phyloP scores from a whole-genome alignment of 352 stramenopile species.

The Phytophthora ohioensis region DNA sequence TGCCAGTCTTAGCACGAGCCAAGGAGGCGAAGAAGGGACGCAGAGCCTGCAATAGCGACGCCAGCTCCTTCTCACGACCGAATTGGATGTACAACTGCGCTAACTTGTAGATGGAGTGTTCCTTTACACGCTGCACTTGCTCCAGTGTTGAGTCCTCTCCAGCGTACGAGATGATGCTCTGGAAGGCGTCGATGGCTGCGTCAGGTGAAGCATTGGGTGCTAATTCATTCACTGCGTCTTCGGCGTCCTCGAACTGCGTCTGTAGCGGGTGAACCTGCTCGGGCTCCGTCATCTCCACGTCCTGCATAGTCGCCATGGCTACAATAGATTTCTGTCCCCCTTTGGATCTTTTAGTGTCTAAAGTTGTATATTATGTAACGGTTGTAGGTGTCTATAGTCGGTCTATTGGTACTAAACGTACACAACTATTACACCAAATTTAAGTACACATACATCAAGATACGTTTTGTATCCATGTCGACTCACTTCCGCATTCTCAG shows the following conservation, averaged over 20 bases:
- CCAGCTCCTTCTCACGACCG: slow-evolving; percentile 87
- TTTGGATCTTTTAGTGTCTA: slow-evolving; percentile 20
- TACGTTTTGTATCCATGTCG: neutral
- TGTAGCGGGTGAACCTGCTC: slow-evolving; percentile 79
- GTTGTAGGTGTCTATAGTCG: too few species aligned
- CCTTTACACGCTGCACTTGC: slow-evolving; percentile 93
- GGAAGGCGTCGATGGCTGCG: slow-evolving; percentile 64
- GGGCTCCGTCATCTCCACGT: slow-evolving; percentile 81
- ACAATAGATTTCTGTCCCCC: slow-evolving; percentile 14
- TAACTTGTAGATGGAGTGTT: slow-evolving; percentile 96
- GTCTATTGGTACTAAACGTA: neutral
- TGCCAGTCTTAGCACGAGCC: slow-evolving; percentile 98
- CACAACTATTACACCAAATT: neutral
- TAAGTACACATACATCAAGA: neutral
- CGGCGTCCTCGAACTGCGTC: slow-evolving; percentile 76
- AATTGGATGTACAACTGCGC: slow-evolving; percentile 92
- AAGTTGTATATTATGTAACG: too few species aligned
- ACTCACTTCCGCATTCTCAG: neutral
- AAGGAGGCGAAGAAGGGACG: slow-evolving; percentile 95
- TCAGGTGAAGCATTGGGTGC: slow-evolving; percentile 48
- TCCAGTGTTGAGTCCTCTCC: slow-evolving; percentile 69
- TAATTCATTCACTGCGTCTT: slow-evolving; percentile 58
- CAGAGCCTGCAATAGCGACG: slow-evolving; percentile 87
- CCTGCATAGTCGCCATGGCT: slow-evolving; percentile 40
- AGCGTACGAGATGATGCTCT: slow-evolving; percentile 79